A percentile compares a stretch with the other conserved stretches of the same genome.
phyloP scores from a whole-genome alignment of 768 basidiomycete species.

The Rossbeevera mucosa region DNA sequence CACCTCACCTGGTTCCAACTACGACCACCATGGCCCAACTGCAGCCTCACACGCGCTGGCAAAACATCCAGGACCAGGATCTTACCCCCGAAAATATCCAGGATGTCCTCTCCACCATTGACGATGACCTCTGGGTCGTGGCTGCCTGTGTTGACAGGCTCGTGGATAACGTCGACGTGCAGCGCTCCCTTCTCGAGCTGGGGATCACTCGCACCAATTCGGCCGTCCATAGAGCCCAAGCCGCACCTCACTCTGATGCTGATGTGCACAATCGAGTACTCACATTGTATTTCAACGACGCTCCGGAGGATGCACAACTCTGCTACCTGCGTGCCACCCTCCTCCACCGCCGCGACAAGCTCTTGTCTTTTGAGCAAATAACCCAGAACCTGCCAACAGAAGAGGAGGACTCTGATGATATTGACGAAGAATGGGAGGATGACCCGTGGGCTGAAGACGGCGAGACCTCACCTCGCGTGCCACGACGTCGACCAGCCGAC shows the following conservation, averaged over 20 bases:
- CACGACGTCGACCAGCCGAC: slow-evolving; percentile 26
- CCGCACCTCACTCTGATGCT: slow-evolving; percentile 27
- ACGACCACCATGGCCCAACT: slow-evolving; percentile 33
- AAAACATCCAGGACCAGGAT: slow-evolving; percentile 49
- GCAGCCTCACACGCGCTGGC: slow-evolving; percentile 51
- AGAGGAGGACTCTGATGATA: slow-evolving; percentile 26
- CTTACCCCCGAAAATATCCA: slow-evolving; percentile 48
- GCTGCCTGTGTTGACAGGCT: slow-evolving; percentile 71
- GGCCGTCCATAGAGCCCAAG: slow-evolving; percentile 45
- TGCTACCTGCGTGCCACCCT: slow-evolving; percentile 63
- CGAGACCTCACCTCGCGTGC: slow-evolving; percentile 23
- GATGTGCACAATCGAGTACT: slow-evolving; percentile 28
- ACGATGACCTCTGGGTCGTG: slow-evolving; percentile 72
- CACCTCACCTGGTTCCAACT: background rate
- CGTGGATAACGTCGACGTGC: slow-evolving; percentile 50
- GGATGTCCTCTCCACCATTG: slow-evolving; percentile 44
- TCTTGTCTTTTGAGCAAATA: slow-evolving; percentile 71
- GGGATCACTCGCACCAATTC: slow-evolving; percentile 58
- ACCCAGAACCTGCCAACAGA: slow-evolving; percentile 37
- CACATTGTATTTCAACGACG: slow-evolving; percentile 49
- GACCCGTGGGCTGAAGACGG: slow-evolving; percentile 64
- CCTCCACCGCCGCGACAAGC: slow-evolving; percentile 60
- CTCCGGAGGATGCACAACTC: slow-evolving; percentile 59
- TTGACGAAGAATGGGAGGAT: slow-evolving; percentile 46
- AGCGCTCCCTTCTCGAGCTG: slow-evolving; percentile 54